Conservation (phyloP, 305 asterid genomes). For the Nicotiana rustica region DNA sequence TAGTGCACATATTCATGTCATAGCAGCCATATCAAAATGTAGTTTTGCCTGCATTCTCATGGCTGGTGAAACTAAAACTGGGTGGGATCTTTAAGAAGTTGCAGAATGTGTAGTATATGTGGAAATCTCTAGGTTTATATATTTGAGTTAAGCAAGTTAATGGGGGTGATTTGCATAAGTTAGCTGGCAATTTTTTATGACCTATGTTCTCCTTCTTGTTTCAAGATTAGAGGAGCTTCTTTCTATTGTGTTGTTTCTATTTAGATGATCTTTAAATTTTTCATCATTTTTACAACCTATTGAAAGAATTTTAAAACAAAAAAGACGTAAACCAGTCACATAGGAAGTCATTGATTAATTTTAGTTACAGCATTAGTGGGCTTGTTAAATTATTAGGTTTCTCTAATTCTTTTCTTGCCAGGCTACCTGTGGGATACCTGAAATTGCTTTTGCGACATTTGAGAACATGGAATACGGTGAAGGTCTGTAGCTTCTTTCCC, state of each 20-base stretch:
- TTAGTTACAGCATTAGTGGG: slow-evolving; percentile 20
- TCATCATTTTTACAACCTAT: background rate
- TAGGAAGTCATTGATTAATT: slow-evolving; percentile 16
- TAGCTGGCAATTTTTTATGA: background rate
- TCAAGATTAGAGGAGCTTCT: slow-evolving; percentile 1
- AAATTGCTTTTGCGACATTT: slow-evolving; percentile 86
- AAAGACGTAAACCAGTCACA: background rate
- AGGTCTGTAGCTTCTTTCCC: slow-evolving; percentile 56
- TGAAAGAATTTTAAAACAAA: background rate
- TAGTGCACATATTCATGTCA: slow-evolving; percentile 20
- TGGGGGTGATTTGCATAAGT: slow-evolving; percentile 14
- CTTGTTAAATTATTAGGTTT: slow-evolving; percentile 14
- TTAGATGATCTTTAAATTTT: background rate
- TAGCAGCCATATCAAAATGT: slow-evolving; percentile 5
- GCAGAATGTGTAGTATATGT: background rate
- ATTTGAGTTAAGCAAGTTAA: slow-evolving; percentile 27
- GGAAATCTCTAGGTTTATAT: slow-evolving; percentile 17
- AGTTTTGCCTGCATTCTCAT: slow-evolving; percentile 22
- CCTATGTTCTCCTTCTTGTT: slow-evolving; percentile 12
- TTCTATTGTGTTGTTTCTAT: background rate
- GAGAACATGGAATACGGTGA: slow-evolving; percentile 99
- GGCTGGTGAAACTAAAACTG: slow-evolving; percentile 22
- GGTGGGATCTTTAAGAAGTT: background rate
- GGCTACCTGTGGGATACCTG: slow-evolving; percentile 99
- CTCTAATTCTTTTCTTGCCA: slow-evolving; percentile 46